Conservation (phyloP, 306 rosid genomes). For the Neltuma alba region DNA sequence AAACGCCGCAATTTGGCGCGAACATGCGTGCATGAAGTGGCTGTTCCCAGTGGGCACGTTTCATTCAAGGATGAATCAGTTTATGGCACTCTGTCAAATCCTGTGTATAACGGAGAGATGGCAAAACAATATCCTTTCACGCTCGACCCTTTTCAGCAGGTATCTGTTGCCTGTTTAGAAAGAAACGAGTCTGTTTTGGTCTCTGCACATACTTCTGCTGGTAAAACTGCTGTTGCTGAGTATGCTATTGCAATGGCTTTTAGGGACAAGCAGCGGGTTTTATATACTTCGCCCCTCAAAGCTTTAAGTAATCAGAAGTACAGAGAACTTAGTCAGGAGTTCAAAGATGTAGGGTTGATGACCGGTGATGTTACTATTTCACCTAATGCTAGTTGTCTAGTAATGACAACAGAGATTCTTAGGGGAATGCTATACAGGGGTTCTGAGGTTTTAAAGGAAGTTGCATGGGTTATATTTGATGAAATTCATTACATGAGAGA, state of each 20-base stretch:
- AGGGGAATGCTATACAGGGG: conserved; percentile 97
- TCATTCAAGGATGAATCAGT: conserved; percentile 58
- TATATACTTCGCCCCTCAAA: conserved; percentile 89
- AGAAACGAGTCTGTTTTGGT: conserved; percentile 89
- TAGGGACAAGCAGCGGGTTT: conserved; percentile 84
- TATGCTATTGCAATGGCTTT: conserved; percentile 96
- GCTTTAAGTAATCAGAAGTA: conserved; percentile 95
- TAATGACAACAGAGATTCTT: conserved; percentile 93
- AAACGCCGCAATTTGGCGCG: conserved; percentile 53
- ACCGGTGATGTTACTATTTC: conserved; percentile 94
- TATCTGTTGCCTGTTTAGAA: conserved; percentile 86
- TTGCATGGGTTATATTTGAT: conserved; percentile 94
- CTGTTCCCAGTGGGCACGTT: conserved; percentile 69
- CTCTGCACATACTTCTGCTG: conserved; percentile 98
- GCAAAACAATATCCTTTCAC: conserved; percentile 73
- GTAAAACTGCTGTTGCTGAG: conserved; percentile 96
- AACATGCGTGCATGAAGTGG: conserved; percentile 93
- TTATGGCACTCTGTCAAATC: conserved; percentile 81
- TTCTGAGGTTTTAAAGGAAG: conserved; percentile 89
- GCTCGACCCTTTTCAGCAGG: conserved; percentile 91
- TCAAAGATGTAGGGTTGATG: conserved; percentile 87
- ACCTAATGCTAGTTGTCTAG: conserved; percentile 85
- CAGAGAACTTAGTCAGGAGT: conserved; percentile 84
- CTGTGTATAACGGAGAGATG: conserved; percentile 57
- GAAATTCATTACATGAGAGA: conserved; percentile 98